Conservation (phyloP, 345 rosid species). For the Rhodamnia rubescens region DNA sequence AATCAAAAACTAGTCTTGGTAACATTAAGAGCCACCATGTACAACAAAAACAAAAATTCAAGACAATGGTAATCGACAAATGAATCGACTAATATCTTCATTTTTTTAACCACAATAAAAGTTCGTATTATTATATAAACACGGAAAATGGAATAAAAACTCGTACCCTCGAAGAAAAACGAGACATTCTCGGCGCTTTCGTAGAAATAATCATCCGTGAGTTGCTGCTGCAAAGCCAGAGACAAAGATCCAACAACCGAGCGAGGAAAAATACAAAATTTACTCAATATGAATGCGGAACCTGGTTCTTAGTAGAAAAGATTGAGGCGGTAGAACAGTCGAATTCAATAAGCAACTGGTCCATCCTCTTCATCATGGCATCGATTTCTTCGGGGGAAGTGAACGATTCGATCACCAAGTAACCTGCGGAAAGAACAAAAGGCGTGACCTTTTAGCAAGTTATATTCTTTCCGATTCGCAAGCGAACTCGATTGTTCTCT, state of each 20-base stretch:
- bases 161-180: constrained; percentile 88
- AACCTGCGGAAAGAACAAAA: constrained; percentile 25
- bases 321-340: constrained; percentile 56
- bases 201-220: constrained; percentile 71
- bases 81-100: not conserved
- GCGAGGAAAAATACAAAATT: not conserved
- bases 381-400: constrained; percentile 48
- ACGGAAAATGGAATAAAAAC: not conserved
- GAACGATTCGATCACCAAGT: constrained; percentile 69
- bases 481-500: not conserved
- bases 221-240: constrained; percentile 23
- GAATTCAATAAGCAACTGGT: constrained; percentile 43
- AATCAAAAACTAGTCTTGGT: not conserved
- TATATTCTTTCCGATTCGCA: not conserved
- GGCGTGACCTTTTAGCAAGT: accelerated
- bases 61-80: not conserved
- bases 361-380: constrained; percentile 62
- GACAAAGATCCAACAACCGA: not conserved
- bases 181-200: constrained; percentile 83
- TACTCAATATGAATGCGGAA: constrained; percentile 1
- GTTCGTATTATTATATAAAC: not conserved
- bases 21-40: not conserved
- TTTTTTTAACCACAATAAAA: not conserved
- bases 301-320: constrained; percentile 92
- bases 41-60: not conserved